Evolutionary conservation across 345 rosid species (phyloP), one percentile per base, ranked within the genome.

Genomic region (Barbarea vulgaris): DNA sequence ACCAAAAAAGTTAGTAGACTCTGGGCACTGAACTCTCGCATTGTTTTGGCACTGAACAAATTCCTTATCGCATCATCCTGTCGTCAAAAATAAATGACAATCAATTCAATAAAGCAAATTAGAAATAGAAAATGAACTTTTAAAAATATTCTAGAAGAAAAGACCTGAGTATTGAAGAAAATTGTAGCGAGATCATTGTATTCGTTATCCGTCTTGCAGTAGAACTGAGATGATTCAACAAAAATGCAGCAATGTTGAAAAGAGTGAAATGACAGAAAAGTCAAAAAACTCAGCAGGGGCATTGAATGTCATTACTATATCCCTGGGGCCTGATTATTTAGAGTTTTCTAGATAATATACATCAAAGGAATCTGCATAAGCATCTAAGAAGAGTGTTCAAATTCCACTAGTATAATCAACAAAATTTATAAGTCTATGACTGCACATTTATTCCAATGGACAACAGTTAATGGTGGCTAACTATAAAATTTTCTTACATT

Each of bases 51-150:
- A 79, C 99, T 95, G 76, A 95, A 95, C 85, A 95, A 83, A 84
- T 95, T 95, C 83, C 99, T 87, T 70, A 92, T 95, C 57, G 99
- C 99, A 82, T 95, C 97, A 87, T 95, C 99, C 99, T 94, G 90
- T 41, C 36, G 56, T 34, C 65, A 61, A 42, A 63, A 47, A 62
- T 9, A 39, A 71, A 31, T 13, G 33, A 6, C 13, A 64, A 65
- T 50, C 3, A 11, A 19, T 30, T 39, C 21, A 55, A 53, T 75
- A 55, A 68, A 48, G 68, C 52, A 41, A 24, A 27, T n/a, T 27
- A 50, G 64, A 37, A 46, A 76, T 19, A 18, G 44, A 57, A 58
- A 69, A 54, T 0, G 1, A 74, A 0, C 7, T 46, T 22, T 37
- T 10, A 21, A 21, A 34, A 27, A 60, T 12, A 54, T 31, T 46